Percentiles rank a stretch among this genome's conserved stretches.
phyloP scores from a whole-genome alignment of 1,284 basidiomycete species.

The Pholiota adiposa region DNA sequence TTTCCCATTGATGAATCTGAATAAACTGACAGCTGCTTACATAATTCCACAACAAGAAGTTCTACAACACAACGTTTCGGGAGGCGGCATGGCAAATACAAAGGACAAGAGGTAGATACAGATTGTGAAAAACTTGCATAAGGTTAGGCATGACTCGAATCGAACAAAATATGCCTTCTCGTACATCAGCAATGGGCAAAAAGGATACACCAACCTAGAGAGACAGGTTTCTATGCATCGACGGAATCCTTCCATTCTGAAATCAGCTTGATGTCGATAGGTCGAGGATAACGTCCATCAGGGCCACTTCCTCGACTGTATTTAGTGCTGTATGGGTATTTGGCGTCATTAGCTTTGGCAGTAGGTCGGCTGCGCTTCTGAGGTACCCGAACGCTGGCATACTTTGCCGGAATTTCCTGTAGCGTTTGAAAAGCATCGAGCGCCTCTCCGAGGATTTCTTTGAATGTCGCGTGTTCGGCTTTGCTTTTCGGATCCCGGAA shows the following conservation, averaged over 20 bases:
- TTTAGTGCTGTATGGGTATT: constrained; percentile 6
- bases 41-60: constrained; percentile 6
- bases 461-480: constrained; percentile 8
- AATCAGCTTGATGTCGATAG: not conserved
- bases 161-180: not conserved
- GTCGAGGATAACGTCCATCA: not conserved
- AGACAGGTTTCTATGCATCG: not conserved
- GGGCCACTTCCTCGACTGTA: not conserved
- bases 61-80: not conserved
- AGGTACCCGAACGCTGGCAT: not conserved
- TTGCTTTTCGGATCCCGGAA: not conserved
- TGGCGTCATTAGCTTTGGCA: not conserved
- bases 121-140: not conserved
- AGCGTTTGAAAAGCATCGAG: constrained; percentile 3
- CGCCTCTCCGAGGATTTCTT: constrained; percentile 13
- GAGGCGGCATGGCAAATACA: not conserved
- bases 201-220: no score
- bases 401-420: not conserved
- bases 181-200: not conserved
- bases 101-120: not conserved
- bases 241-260: constrained; percentile 5
- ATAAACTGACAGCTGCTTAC: constrained; percentile 3
- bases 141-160: not conserved
- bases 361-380: not conserved
- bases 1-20: no score